phyloP scores from a whole-genome alignment of 129 eudicot genomes.

The Helianthus tuberosus region DNA sequence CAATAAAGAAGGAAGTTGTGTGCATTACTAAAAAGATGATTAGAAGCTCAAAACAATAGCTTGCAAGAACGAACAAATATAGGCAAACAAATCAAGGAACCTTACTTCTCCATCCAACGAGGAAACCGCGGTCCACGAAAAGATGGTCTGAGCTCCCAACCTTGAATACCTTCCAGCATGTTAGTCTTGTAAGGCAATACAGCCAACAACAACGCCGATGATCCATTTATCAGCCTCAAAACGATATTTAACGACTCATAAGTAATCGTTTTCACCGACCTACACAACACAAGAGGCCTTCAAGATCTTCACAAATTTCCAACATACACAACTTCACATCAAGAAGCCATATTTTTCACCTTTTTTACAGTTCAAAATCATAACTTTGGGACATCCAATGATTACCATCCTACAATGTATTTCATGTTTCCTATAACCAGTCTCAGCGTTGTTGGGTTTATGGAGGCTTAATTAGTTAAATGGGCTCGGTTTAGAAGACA shows the following conservation, averaged over 20 bases:
- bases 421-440: slow-evolving; percentile 21
- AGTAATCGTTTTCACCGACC: slow-evolving; percentile 94
- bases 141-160: slow-evolving; percentile 97
- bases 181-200: slow-evolving; percentile 82
- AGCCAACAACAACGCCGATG: slow-evolving; percentile 83
- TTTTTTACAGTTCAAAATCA: background rate
- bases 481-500: too few species aligned
- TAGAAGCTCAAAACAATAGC: background rate
- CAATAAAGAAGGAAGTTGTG: background rate
- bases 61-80: slow-evolving; percentile 2
- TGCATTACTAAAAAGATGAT: background rate
- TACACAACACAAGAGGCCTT: slow-evolving; percentile 23
- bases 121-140: slow-evolving; percentile 97
- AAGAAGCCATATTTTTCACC: background rate
- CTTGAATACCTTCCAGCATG: slow-evolving; percentile 95
- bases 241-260: slow-evolving; percentile 74
- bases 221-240: slow-evolving; percentile 81
- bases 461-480: too few species aligned
- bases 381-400: slow-evolving; percentile 5
- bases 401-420: slow-evolving; percentile 2
- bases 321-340: slow-evolving; percentile 1
- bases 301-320: background rate
- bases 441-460: too few species aligned
- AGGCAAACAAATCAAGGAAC: background rate
- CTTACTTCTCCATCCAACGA: slow-evolving; percentile 99